phyloP scores from a whole-genome alignment of 306 rosid species.

The Senna tora region DNA sequence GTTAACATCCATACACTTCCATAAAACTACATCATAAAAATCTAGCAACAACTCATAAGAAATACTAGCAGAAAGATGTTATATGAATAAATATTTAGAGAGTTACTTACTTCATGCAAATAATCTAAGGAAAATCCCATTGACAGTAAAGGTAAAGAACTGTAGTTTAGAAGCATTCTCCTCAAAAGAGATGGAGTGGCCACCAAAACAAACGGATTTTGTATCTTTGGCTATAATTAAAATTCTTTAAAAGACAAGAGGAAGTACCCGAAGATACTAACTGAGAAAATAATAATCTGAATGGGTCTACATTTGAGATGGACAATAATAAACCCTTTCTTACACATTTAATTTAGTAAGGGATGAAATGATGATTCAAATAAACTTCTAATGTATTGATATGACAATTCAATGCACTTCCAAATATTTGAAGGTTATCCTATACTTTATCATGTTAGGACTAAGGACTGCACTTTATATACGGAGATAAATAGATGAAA shows the following conservation, averaged over 20 bases:
- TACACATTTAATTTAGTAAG: constrained; percentile 5
- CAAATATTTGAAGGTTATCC: constrained; percentile 14
- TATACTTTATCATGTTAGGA: neutral
- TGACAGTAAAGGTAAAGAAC: constrained; percentile 9
- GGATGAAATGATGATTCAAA: constrained; percentile 10
- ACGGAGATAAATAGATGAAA: neutral
- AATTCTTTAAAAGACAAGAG: neutral
- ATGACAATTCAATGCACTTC: constrained; percentile 25
- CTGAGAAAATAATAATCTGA: neutral
- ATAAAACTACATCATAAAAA: constrained; percentile 30
- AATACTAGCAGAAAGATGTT: constrained; percentile 22
- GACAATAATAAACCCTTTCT: constrained; percentile 21
- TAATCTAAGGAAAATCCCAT: constrained; percentile 21
- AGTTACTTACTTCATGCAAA: constrained; percentile 10
- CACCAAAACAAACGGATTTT: constrained; percentile 22
- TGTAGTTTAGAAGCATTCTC: constrained; percentile 16
- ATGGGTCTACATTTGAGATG: neutral
- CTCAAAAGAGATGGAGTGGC: neutral
- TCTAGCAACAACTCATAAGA: constrained; percentile 26
- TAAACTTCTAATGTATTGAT: constrained; percentile 1
- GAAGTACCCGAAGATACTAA: constrained; percentile 2
- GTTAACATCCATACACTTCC: constrained; percentile 26
- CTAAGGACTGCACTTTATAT: neutral
- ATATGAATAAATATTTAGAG: constrained; percentile 11
- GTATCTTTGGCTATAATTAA: constrained; percentile 11